phyloP scores from a whole-genome alignment of 352 stramenopile genomes.

The Lagenidium sp. region DNA sequence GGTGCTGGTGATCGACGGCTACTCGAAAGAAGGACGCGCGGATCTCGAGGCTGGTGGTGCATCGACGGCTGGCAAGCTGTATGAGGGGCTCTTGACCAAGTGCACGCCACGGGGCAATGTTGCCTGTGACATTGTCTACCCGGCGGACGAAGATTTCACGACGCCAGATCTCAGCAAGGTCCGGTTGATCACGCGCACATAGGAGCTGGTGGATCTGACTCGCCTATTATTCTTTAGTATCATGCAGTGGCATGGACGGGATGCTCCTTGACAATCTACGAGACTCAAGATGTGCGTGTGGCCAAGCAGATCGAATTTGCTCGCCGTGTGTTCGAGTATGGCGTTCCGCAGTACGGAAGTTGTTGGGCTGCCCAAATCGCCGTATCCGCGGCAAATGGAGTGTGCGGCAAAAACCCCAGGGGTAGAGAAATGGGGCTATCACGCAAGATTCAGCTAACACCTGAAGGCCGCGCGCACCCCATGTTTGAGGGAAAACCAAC shows the following conservation, averaged over 20 bases:
- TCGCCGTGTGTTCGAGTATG: constrained; percentile 52
- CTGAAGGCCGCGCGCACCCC: constrained; percentile 61
- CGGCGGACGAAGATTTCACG: constrained; percentile 54
- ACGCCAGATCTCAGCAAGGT: constrained; percentile 49
- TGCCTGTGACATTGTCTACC: constrained; percentile 53
- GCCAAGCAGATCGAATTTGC: constrained; percentile 68
- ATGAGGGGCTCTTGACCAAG: constrained; percentile 49
- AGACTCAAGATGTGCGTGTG: constrained; percentile 43
- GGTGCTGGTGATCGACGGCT: constrained; percentile 71
- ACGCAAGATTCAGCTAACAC: constrained; percentile 68
- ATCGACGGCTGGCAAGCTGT: constrained; percentile 61
- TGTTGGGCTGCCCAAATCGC: constrained; percentile 81
- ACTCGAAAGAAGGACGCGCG: constrained; percentile 53
- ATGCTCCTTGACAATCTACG: constrained; percentile 66
- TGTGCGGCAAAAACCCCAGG: constrained; percentile 52
- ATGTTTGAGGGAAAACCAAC: constrained; percentile 78
- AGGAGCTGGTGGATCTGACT: neutral
- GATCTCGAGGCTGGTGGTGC: constrained; percentile 59
- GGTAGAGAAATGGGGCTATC: constrained; percentile 70
- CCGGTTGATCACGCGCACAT: neutral
- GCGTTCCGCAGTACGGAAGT: constrained; percentile 68
- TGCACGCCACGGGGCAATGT: constrained; percentile 40
- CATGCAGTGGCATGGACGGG: constrained; percentile 72
- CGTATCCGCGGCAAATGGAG: constrained; percentile 46
- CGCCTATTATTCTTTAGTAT: constrained; percentile 43